A percentile compares a stretch with the other conserved stretches of the same genome.
Conservation (phyloP, 257 asterid genomes). For the Linaria vulgaris region DNA sequence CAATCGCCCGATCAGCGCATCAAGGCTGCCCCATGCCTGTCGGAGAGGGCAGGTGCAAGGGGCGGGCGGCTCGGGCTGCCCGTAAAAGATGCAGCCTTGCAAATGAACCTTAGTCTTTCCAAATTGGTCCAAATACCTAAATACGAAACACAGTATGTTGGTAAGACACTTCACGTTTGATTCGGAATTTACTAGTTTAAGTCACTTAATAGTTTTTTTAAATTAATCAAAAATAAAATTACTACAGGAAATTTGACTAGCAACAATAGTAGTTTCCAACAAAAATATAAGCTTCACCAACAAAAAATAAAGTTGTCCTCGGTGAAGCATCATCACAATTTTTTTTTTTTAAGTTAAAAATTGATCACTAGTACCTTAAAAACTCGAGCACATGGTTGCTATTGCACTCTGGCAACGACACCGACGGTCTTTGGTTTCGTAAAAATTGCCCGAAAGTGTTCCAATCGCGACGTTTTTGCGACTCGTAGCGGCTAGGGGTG, state of each 20-base stretch:
- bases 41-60: slow-evolving; percentile 74
- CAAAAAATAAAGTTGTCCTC: no score
- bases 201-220: no score
- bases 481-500: slow-evolving; percentile 70
- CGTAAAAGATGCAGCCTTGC: slow-evolving; percentile 71
- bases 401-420: slow-evolving; percentile 49
- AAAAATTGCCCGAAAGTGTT: slow-evolving; percentile 80
- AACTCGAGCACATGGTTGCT: slow-evolving; percentile 69
- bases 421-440: slow-evolving; percentile 60
- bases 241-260: no score
- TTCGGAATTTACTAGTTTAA: no score
- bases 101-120: slow-evolving; percentile 80
- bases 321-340: no score
- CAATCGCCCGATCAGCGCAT: slow-evolving; percentile 70
- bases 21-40: slow-evolving; percentile 88
- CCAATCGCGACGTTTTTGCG: slow-evolving; percentile 82
- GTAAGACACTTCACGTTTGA: no score
- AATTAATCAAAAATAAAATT: no score
- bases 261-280: no score
- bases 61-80: slow-evolving; percentile 85
- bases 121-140: slow-evolving; percentile 54
- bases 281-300: no score
- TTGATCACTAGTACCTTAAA: slow-evolving; percentile 60
- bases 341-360: no score
- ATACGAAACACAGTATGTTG: no score